A percentile compares a stretch with the other conserved stretches of the same genome.
phyloP scores from a whole-genome alignment of 2,329 filamentous ascomycete species.

The Claviceps spartinae region DNA sequence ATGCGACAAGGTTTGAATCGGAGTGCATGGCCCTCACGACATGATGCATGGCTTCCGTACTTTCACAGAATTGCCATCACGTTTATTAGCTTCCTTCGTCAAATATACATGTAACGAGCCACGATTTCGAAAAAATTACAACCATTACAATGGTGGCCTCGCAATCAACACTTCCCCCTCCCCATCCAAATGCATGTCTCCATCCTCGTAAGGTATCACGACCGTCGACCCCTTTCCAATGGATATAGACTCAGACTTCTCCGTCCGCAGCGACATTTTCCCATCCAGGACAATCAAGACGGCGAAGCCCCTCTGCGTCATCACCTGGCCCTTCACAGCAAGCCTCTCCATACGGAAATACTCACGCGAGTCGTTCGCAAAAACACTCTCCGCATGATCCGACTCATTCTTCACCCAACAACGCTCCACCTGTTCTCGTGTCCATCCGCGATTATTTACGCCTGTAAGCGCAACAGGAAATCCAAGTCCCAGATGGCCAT shows the following conservation, averaged over 20 bases:
- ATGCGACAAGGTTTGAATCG: too few relatives aligned
- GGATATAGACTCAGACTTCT: neutral
- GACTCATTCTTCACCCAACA: conserved; percentile 2
- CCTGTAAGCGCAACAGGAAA: conserved; percentile 10
- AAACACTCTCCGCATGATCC: conserved; percentile 1
- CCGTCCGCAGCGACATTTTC: neutral
- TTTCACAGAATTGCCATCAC: too few relatives aligned
- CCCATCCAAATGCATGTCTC: conserved; percentile 6
- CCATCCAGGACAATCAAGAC: neutral
- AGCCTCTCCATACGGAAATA: conserved; percentile 9
- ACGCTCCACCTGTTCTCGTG: conserved; percentile 4
- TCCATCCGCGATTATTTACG: conserved; percentile 4
- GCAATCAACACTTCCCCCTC: conserved; percentile 8
- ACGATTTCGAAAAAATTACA: too few relatives aligned
- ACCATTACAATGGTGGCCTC: neutral
- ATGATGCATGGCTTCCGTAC: too few relatives aligned
- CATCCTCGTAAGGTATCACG: conserved; percentile 8
- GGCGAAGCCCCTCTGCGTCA: neutral
- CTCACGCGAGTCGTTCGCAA: conserved; percentile 3
- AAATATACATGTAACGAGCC: too few relatives aligned
- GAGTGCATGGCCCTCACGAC: too few relatives aligned
- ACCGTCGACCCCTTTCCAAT: conserved; percentile 8
- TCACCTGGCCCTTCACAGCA: neutral
- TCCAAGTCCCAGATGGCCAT: conserved; percentile 9
- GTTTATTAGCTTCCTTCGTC: too few relatives aligned